phyloP scores from a whole-genome alignment of 2,329 filamentous ascomycete species.

The Trichoderma pleuroti region DNA sequence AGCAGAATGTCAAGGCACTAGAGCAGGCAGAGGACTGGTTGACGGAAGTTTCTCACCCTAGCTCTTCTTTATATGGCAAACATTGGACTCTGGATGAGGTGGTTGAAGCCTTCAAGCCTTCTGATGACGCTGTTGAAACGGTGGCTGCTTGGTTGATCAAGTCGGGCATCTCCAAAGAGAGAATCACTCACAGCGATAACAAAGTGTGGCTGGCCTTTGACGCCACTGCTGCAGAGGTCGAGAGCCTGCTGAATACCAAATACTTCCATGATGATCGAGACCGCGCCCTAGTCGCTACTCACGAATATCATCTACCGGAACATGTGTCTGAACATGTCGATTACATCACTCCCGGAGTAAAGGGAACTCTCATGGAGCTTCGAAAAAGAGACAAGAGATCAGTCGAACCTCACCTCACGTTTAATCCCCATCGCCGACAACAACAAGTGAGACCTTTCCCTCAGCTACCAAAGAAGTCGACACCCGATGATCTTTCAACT shows the following conservation, averaged over 20 bases:
- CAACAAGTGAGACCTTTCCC: slow-evolving; percentile 7
- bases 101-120: slow-evolving; percentile 40
- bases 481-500: neutral
- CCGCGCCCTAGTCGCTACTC: slow-evolving; percentile 36
- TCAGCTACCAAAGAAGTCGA: neutral
- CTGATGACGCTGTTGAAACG: slow-evolving; percentile 42
- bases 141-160: slow-evolving; percentile 51
- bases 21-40: slow-evolving; percentile 41
- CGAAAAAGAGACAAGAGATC: neutral
- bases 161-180: slow-evolving; percentile 46
- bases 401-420: neutral
- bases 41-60: slow-evolving; percentile 41
- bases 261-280: slow-evolving; percentile 44
- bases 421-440: neutral
- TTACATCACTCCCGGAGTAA: slow-evolving; percentile 39
- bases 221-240: slow-evolving; percentile 31
- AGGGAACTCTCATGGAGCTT: slow-evolving; percentile 15
- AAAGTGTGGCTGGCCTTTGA: slow-evolving; percentile 39
- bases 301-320: slow-evolving; percentile 39
- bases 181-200: slow-evolving; percentile 48
- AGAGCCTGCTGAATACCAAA: slow-evolving; percentile 49
- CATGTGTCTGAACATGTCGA: slow-evolving; percentile 37
- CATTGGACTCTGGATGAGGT: slow-evolving; percentile 45
- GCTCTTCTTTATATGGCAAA: slow-evolving; percentile 42
- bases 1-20: slow-evolving; percentile 39